These are phyloP conservation scores for Volvariella surrecta DNA, from an alignment of 1,284 basidiomycete genomes.

Conservation along the genomic window DNA sequence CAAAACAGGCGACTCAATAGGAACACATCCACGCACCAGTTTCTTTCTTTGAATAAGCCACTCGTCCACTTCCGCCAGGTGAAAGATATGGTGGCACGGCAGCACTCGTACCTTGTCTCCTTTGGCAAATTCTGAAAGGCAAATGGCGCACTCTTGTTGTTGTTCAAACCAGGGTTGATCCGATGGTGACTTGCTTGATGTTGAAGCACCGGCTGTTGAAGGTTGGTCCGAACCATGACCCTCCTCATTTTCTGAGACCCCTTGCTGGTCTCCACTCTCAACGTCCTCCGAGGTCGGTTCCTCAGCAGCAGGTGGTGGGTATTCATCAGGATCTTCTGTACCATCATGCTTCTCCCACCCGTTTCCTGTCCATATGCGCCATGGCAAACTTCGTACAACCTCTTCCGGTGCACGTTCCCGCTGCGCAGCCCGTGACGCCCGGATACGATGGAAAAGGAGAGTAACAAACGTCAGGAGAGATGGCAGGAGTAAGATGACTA, in stretches of 20 bases:
- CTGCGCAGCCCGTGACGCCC: conserved; percentile 65
- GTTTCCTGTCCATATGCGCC: conserved; percentile 71
- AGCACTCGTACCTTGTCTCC: conserved; percentile 84
- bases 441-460: conserved; percentile 71
- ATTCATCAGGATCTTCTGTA: conserved; percentile 23
- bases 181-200: conserved; percentile 29
- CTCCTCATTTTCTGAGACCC: conserved; percentile 10
- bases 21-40: conserved; percentile 55
- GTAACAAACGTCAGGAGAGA: conserved; percentile 77
- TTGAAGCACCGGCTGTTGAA: conserved; percentile 26
- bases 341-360: conserved; percentile 70
- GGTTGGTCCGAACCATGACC: no score
- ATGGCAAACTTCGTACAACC: conserved; percentile 66
- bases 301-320: conserved; percentile 19
- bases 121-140: conserved; percentile 74
- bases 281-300: conserved; percentile 29
- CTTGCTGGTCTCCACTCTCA: conserved; percentile 12
- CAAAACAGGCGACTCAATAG: conserved; percentile 5
- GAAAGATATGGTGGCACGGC: conserved; percentile 87
- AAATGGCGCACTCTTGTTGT: conserved; percentile 84
- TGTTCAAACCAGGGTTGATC: conserved; percentile 64
- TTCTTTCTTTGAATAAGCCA: conserved; percentile 90
- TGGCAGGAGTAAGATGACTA: conserved; percentile 73
- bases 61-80: conserved; percentile 78
- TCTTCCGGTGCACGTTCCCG: conserved; percentile 76